A percentile compares a stretch with the other conserved stretches of the same genome.
Conservation (phyloP, 192 early-diverging fungal genomes). For the Backusella liffmaniae region DNA sequence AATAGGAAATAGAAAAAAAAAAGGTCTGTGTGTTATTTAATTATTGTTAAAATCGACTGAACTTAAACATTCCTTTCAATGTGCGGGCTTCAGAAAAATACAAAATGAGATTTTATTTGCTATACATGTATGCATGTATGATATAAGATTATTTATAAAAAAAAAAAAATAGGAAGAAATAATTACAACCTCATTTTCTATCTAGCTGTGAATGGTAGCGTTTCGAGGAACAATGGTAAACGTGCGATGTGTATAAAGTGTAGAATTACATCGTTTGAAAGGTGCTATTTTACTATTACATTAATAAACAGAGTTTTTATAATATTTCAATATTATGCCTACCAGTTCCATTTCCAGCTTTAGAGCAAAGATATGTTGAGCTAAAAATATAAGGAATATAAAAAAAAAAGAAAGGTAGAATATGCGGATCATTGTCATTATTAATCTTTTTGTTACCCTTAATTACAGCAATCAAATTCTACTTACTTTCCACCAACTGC, state of each 20-base stretch:
- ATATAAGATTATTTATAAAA: too few relatives aligned
- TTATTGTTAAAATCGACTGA: not conserved
- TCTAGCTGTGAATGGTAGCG: not conserved
- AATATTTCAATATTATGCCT: not conserved
- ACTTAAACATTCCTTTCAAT: conserved; percentile 3
- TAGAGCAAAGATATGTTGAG: not conserved
- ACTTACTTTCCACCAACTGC: conserved; percentile 5
- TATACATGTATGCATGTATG: too few relatives aligned
- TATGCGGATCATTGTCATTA: not conserved
- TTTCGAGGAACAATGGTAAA: not conserved
- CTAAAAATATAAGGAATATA: not conserved
- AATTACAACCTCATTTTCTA: not conserved
- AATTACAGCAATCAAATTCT: not conserved
- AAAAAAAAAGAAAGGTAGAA: not conserved
- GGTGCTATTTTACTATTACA: not conserved
- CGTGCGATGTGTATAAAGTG: not conserved
- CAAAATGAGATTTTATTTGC: not conserved
- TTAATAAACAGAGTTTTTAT: not conserved
- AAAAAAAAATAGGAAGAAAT: too few relatives aligned
- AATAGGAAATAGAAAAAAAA: not conserved
- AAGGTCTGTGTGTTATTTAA: not conserved
- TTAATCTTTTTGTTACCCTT: not conserved
- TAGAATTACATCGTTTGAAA: not conserved
- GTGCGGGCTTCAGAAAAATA: not conserved
- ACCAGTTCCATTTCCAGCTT: not conserved